These are phyloP conservation scores for Suhomyces tanzawaensis DNA, from an alignment of 805 yeast genomes.

Conservation along the genomic window DNA sequence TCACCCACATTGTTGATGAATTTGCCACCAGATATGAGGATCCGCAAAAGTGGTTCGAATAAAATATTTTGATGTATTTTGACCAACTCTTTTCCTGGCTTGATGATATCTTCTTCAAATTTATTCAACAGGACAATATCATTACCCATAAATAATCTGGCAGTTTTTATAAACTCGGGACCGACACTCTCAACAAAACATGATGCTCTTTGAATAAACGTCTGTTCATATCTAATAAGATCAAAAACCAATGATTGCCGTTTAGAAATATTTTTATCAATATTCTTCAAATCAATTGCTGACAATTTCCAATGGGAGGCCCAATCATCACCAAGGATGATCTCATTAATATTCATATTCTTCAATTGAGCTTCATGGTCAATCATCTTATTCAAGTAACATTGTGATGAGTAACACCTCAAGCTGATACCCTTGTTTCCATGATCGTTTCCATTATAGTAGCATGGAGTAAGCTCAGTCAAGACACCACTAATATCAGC, in stretches of 20 bases:
- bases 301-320: slow-evolving; percentile 63
- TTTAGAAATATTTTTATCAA: slow-evolving; percentile 52
- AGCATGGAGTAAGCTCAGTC: slow-evolving; percentile 46
- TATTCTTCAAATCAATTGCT: slow-evolving; percentile 49
- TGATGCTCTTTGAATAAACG: slow-evolving; percentile 63
- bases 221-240: slow-evolving; percentile 66
- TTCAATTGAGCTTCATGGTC: slow-evolving; percentile 24
- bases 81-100: slow-evolving; percentile 54
- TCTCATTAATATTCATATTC: slow-evolving; percentile 18
- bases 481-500: slow-evolving; percentile 39
- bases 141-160: slow-evolving; percentile 20
- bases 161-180: slow-evolving; percentile 37
- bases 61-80: slow-evolving; percentile 53
- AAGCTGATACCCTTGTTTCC: slow-evolving; percentile 15
- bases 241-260: slow-evolving; percentile 77
- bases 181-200: slow-evolving; percentile 53
- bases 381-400: slow-evolving; percentile 29
- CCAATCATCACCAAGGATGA: slow-evolving; percentile 52
- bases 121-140: slow-evolving; percentile 33
- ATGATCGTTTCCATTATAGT: slow-evolving; percentile 28
- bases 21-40: slow-evolving; percentile 62
- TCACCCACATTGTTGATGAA: slow-evolving; percentile 49
- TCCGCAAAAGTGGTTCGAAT: slow-evolving; percentile 55
- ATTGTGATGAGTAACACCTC: slow-evolving; percentile 33
- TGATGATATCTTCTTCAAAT: slow-evolving; percentile 59